These are phyloP conservation scores for Tephrocybe sp. DNA, from an alignment of 768 basidiomycete species.

Conservation along the genomic window DNA sequence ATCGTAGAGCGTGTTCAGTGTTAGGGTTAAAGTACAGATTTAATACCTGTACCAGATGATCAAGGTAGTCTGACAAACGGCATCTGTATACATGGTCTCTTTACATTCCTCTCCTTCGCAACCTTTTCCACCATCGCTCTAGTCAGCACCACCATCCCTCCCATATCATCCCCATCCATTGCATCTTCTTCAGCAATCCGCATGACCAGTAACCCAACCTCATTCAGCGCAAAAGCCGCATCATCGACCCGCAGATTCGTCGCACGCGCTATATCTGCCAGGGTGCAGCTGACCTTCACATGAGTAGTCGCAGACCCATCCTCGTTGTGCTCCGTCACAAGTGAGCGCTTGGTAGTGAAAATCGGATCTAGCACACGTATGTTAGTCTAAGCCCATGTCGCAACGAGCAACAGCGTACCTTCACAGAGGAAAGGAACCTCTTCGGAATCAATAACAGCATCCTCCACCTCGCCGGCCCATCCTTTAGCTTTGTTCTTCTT, in stretches of 20 bases:
- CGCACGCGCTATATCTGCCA: conserved; percentile 76
- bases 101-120: conserved; percentile 68
- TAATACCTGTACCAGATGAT: too few relatives aligned
- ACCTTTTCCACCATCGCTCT: conserved; percentile 49
- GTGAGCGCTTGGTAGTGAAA: conserved; percentile 53
- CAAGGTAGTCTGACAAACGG: conserved; percentile 47
- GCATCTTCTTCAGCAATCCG: conserved; percentile 33
- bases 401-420: conserved; percentile 30
- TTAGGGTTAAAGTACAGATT: too few relatives aligned
- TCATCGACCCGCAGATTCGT: conserved; percentile 86
- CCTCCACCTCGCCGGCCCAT: conserved; percentile 69
- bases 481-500: conserved; percentile 62
- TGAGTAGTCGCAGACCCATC: conserved; percentile 76
- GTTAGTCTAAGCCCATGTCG: background rate
- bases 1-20: too few relatives aligned
- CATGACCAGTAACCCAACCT: conserved; percentile 70
- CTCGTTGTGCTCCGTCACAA: conserved; percentile 55
- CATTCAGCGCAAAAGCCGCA: conserved; percentile 84
- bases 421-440: conserved; percentile 34
- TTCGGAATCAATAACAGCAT: conserved; percentile 30
- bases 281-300: conserved; percentile 64
- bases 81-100: conserved; percentile 64
- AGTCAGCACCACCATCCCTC: conserved; percentile 41
- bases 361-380: conserved; percentile 41
- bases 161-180: conserved; percentile 24